Conservation (phyloP, 106 monocot species). For the Posidonia australis region DNA sequence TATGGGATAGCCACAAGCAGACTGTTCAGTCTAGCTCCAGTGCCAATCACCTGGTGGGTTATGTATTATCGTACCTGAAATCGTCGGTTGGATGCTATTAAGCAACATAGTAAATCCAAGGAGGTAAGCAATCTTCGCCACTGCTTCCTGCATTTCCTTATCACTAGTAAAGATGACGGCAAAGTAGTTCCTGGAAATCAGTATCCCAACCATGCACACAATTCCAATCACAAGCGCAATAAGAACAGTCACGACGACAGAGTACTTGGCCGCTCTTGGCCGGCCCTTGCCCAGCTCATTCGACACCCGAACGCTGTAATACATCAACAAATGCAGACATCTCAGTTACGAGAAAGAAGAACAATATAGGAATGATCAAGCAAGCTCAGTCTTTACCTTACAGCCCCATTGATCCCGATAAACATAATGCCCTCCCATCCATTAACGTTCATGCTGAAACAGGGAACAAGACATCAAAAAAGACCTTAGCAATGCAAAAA, state of each 20-base stretch:
- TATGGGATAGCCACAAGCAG: too few relatives aligned
- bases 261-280: conserved; percentile 44
- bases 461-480: conserved; percentile 1
- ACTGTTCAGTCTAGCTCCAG: too few relatives aligned
- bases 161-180: conserved; percentile 58
- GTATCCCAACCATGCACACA: conserved; percentile 34
- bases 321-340: not conserved
- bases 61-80: conserved; percentile 85
- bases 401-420: conserved; percentile 77
- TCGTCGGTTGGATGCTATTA: conserved; percentile 85
- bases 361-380: not conserved
- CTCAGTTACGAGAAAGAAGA: too few relatives aligned
- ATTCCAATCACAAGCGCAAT: conserved; percentile 53
- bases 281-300: conserved; percentile 76
- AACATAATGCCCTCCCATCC: conserved; percentile 80
- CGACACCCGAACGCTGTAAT: conserved; percentile 63
- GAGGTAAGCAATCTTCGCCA: conserved; percentile 57
- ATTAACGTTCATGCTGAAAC: conserved; percentile 79
- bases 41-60: too few relatives aligned
- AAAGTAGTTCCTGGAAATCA: conserved; percentile 34
- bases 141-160: conserved; percentile 46
- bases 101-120: conserved; percentile 84
- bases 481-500: too few relatives aligned
- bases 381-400: conserved; percentile 28
- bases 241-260: conserved; percentile 48